phyloP scores from a whole-genome alignment of 306 rosid genomes.

The Albizia julibrissin region DNA sequence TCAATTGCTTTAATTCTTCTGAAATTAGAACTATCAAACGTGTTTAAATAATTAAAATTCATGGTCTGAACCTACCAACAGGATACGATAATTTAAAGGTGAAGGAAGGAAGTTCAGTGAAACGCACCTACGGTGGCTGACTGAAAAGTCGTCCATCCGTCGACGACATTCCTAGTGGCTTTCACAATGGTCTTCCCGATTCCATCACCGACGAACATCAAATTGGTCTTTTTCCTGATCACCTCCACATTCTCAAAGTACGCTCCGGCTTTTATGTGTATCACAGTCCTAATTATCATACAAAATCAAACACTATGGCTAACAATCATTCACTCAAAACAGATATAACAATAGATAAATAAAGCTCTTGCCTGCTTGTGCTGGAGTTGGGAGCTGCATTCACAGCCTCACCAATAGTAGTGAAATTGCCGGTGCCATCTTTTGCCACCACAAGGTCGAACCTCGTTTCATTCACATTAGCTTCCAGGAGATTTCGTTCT shows the following conservation, averaged over 20 bases:
- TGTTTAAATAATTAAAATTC: background rate
- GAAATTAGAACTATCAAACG: background rate
- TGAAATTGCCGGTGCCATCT: conserved; percentile 83
- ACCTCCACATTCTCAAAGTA: conserved; percentile 93
- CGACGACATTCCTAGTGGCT: conserved; percentile 71
- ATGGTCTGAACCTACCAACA: no score
- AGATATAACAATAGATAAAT: background rate
- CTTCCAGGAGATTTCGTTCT: conserved; percentile 60
- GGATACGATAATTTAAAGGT: background rate
- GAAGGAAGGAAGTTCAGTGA: background rate
- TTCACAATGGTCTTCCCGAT: conserved; percentile 80
- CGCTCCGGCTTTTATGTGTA: conserved; percentile 72
- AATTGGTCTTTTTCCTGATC: conserved; percentile 53
- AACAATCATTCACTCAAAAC: background rate
- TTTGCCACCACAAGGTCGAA: conserved; percentile 72
- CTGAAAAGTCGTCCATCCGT: conserved; percentile 89
- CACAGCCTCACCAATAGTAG: conserved; percentile 63
- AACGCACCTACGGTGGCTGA: conserved; percentile 88
- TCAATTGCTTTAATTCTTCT: background rate
- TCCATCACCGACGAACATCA: conserved; percentile 89
- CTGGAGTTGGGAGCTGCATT: conserved; percentile 83
- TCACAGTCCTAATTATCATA: conserved; percentile 57
- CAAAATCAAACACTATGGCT: background rate
- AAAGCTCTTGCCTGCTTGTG: conserved; percentile 54
- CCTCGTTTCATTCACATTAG: conserved; percentile 44